Evolutionary conservation across 2,329 filamentous ascomycete genomes (phyloP), one percentile per base, ranked within the genome.

Genomic region (Trichoderma aggressivum): DNA sequence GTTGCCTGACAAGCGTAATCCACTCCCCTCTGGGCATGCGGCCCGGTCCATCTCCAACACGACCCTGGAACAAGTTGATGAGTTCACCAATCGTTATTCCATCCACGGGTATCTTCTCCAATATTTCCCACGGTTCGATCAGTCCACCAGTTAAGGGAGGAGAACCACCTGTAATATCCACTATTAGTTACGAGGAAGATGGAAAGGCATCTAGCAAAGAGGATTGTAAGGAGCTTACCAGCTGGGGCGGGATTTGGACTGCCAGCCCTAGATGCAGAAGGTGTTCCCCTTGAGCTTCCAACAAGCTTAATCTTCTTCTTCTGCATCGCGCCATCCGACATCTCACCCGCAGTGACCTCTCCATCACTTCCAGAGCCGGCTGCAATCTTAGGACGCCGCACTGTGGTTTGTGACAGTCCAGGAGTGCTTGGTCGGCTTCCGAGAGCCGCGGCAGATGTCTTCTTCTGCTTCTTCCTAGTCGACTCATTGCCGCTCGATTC

Each of bases 401-500:
- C 77, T 7, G 82, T 82, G 26, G 75, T 72, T 34, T 81, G 77
- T 1, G 86, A 83, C 58, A 88, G 77, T 21, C 65, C 65, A 24
- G 89, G 88, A 10, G 88, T 90, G 14, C 82, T 83, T 21, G 86
- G 83, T 24, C 88, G 86, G 72, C 88, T 89, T 67, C 83, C 83
- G 2, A 84, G 79, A 16, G 86, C 86, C 18, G 83, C 78, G 3
- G 79, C 80, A 2, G 81, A 81, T 73, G 89, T 87, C 79, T 91
- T 92, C 83, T 91, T 92, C 78, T 92, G 89, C 79, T 87, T 88
- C 83, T 93, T 93, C 82, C 96, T 91, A 28, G 90, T 89, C 0
- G 93, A 95, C 79, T 98, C 95, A 75, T 94, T 97, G 67, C 94
- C 95, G 79, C 94, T 97, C 11, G 94, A 94, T 79, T 98, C 95